Percentiles rank a stretch among this genome's conserved stretches.
phyloP scores from a whole-genome alignment of 2,329 filamentous ascomycete genomes.

The Fusarium cicatricum region DNA sequence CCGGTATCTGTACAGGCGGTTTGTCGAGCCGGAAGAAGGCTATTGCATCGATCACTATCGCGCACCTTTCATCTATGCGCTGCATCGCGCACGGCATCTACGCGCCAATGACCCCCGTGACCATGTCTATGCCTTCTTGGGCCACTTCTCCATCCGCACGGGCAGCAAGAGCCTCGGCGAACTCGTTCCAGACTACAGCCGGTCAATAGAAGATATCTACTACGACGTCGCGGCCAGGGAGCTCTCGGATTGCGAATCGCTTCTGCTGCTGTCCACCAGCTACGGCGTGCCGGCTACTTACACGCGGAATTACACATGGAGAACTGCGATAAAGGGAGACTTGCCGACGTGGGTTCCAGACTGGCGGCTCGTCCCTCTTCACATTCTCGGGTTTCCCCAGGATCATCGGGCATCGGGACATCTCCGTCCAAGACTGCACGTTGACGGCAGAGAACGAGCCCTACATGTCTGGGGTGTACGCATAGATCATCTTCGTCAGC shows the following conservation, averaged over 20 bases:
- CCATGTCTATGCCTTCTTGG: constrained; percentile 48
- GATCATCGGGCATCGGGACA: constrained; percentile 44
- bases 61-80: constrained; percentile 48
- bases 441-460: constrained; percentile 35
- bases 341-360: constrained; percentile 51
- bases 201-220: constrained; percentile 44
- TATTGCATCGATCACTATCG: constrained; percentile 44
- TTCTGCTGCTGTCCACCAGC: constrained; percentile 45
- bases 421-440: constrained; percentile 38
- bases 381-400: constrained; percentile 45
- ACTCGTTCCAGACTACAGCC: constrained; percentile 44
- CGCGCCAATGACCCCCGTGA: constrained; percentile 46
- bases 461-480: constrained; percentile 43
- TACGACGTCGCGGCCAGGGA: constrained; percentile 45
- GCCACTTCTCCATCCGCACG: constrained; percentile 45
- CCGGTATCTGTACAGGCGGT: constrained; percentile 45
- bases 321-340: neutral
- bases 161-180: constrained; percentile 35
- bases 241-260: constrained; percentile 40
- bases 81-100: constrained; percentile 47
- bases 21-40: constrained; percentile 44
- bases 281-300: constrained; percentile 31
- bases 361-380: constrained; percentile 46
- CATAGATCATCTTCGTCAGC: constrained; percentile 38
- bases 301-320: constrained; percentile 8